Base-by-base conservation (phyloP, 2,329 filamentous ascomycete genomes). In the Nannizzia gypsea region DNA sequence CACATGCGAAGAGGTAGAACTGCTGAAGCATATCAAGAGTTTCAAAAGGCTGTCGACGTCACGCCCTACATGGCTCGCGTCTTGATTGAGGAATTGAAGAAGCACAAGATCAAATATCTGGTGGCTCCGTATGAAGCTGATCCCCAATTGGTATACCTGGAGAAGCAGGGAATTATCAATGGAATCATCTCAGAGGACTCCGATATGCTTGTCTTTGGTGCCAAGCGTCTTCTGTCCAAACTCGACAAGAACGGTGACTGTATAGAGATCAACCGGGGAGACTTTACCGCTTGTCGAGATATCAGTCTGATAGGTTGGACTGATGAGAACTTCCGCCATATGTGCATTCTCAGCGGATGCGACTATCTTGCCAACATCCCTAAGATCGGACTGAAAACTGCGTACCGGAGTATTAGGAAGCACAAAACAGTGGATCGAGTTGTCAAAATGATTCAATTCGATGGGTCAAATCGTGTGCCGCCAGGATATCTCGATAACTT, bases 71-170 rank as follows among this genome's bases (percentile, higher is more conserved):
- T 99, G 95, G 93, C 93, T 6, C 84, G 89, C 5, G 81, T 88
- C 65, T 76, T 97, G 58, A 99, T 99, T 61, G 90, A 96, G 66
- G 89, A 95, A 71, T 79, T 97, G 67, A 96, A 95, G 75, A 83
- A 83, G 67, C 77, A 86, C 68, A 81, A 84, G 42, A 81, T 99
- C 15, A 82, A 89, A 60, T 97, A 96, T 70, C 80, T 99, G 59
- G 95, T 99, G 17, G 93, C 93, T 0, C 93, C 93, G 0, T 99
- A 96, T 74, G 93, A 99, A 77, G 93, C 93, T 54, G 93, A 99
- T 73, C 87, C 92, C n/a, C 92, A 99, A 73, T 81, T 99, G 67
- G 91, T 90, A 26, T 99, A 97, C 70, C 80, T 99, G 40, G 93
- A 99, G 74, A 85, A 85, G 56, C 83, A 89, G 61, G 92, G 92